Evolutionary conservation across 352 stramenopile genomes (phyloP), one percentile per base, ranked within the genome.

Genomic region (Phytopythium ostracodes): DNA sequence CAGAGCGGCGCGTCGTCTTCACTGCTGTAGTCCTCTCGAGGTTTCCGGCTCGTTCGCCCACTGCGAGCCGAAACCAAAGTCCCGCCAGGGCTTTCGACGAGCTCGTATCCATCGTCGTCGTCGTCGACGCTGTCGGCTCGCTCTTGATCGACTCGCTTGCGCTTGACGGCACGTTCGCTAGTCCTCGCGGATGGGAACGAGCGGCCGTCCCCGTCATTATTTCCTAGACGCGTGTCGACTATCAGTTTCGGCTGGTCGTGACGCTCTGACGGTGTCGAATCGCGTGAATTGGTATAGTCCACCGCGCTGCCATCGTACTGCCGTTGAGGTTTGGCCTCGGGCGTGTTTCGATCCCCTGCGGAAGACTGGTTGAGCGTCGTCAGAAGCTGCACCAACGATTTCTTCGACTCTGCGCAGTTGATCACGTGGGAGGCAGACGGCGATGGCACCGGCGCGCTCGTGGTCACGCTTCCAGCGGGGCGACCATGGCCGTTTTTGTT

Each of bases 401-500:
- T 85, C 52, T 89, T 78, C 44, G 82, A 91, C 56, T 88, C 78
- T 5, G 66, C 69, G 50, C 79, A 91, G 65, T 89, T 87, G 55
- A 91, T 47, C 36, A 88, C 76, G 44, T 79, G 76, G 0, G 70
- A 65, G 2, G 79, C 79, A 15, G 81, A 81, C 9, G 81, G 79
- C 0, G 79, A 91, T 12, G 81, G 24, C 14, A 24, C 38, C 8
- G 33, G 18, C 5, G 27, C 31, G 9, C 0, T 11, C 6, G 33
- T 17, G 3, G 50, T 6, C 29, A 15, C 15, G 10, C 17, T 22
- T 0, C 29, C 15, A 0, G 6, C 27, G 4, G 11, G 18, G 10
- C 36, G 33, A 4, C 11, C 51, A 11, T 17, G 20, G 10, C 24
- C 51, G 11, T 17, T 52, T 3, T 52, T 24, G 5, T 8, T 11